These are phyloP conservation scores for Plasmodium malariae DNA, from an alignment of 169 alveolate genomes.

Conservation along the genomic window DNA sequence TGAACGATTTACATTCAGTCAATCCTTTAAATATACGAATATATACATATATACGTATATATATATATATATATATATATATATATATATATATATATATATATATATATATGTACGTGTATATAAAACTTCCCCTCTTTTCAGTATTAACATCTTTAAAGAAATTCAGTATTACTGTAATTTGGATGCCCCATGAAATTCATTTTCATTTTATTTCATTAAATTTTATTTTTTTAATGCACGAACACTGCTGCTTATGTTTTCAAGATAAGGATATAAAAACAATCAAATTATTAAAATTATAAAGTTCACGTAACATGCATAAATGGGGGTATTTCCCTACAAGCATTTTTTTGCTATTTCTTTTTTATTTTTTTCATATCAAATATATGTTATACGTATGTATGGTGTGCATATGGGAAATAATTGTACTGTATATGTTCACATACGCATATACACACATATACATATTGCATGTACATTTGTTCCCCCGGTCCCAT, in stretches of 20 bases:
- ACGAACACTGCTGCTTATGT: background rate
- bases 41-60: background rate
- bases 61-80: background rate
- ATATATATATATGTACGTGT: background rate
- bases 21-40: background rate
- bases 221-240: background rate
- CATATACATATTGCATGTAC: background rate
- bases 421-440: too few species aligned
- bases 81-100: background rate
- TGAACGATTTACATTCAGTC: background rate
- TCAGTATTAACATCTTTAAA: constrained; percentile 57
- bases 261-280: background rate
- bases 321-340: too few species aligned
- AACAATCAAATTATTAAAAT: background rate
- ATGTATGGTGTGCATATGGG: too few species aligned
- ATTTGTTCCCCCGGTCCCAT: background rate
- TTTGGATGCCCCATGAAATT: constrained; percentile 25
- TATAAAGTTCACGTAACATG: background rate
- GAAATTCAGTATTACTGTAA: constrained; percentile 72
- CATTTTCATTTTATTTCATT: background rate
- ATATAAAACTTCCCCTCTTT: constrained; percentile 1
- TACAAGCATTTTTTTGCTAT: too few species aligned
- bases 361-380: too few species aligned
- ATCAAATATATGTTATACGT: too few species aligned
- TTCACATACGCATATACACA: background rate